These are phyloP conservation scores for Penicillium antarcticum DNA, from an alignment of 495 filamentous ascomycete species.

Conservation along the genomic window DNA sequence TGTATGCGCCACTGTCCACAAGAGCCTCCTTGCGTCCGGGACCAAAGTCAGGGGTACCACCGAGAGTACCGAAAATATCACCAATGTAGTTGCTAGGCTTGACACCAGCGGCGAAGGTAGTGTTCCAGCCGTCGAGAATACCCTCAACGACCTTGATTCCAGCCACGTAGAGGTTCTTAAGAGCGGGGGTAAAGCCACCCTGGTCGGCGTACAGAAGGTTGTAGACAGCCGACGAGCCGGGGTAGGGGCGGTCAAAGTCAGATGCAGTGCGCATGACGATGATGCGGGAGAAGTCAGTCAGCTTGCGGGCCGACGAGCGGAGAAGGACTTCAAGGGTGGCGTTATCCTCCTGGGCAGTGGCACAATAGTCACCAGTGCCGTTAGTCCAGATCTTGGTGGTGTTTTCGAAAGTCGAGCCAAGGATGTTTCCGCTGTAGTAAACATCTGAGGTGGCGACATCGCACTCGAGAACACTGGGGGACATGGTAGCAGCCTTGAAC, in stretches of 20 bases:
- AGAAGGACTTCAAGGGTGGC: slow-evolving; percentile 66
- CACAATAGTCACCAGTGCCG: slow-evolving; percentile 65
- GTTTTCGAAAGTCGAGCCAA: slow-evolving; percentile 63
- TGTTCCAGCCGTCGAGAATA: slow-evolving; percentile 59
- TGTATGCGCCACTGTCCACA: slow-evolving; percentile 23
- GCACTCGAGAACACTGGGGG: slow-evolving; percentile 60
- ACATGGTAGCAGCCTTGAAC: slow-evolving; percentile 50
- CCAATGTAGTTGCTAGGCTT: slow-evolving; percentile 68
- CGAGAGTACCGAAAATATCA: slow-evolving; percentile 66
- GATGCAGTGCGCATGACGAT: slow-evolving; percentile 72
- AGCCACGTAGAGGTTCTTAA: slow-evolving; percentile 65
- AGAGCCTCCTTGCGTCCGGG: slow-evolving; percentile 39
- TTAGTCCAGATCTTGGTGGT: slow-evolving; percentile 64
- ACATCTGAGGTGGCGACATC: slow-evolving; percentile 70
- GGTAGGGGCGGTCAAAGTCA: slow-evolving; percentile 69
- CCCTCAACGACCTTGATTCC: slow-evolving; percentile 66
- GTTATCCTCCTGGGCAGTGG: slow-evolving; percentile 73
- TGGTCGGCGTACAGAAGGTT: slow-evolving; percentile 58
- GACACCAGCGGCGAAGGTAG: slow-evolving; percentile 55
- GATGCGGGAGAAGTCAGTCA: slow-evolving; percentile 64
- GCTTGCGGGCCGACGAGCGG: slow-evolving; percentile 49
- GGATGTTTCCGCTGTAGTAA: slow-evolving; percentile 62
- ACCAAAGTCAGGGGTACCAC: slow-evolving; percentile 65
- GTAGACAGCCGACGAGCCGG: slow-evolving; percentile 47
- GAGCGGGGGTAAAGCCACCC: slow-evolving; percentile 55